Conservation (phyloP, 179 eudicot genomes). For the Beta corolliflora region DNA sequence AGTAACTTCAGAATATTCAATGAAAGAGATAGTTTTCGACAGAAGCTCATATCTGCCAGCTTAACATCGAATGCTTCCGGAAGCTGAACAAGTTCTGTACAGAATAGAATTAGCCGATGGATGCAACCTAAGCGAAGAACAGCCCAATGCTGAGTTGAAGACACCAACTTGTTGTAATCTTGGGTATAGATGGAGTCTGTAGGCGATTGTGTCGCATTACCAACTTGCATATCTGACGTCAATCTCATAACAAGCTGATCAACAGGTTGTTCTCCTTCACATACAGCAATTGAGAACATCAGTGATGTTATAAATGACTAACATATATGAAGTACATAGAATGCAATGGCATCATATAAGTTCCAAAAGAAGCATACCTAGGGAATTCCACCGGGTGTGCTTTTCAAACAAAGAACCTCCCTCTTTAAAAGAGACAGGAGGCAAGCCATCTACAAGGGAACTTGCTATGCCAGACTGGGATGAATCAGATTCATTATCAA, state of each 20-base stretch:
- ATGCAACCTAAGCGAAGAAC: conserved; percentile 70
- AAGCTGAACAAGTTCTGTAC: conserved; percentile 54
- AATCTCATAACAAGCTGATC: conserved; percentile 67
- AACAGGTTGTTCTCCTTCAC: conserved; percentile 67
- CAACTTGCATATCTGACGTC: conserved; percentile 68
- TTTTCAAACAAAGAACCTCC: conserved; percentile 42
- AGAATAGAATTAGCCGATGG: conserved; percentile 54
- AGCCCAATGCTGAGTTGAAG: conserved; percentile 81
- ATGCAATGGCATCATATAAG: not conserved
- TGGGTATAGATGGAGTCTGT: conserved; percentile 40
- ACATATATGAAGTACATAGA: not conserved
- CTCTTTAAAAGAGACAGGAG: conserved; percentile 33
- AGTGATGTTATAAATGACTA: not conserved
- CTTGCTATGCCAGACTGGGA: conserved; percentile 44
- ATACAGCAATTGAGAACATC: conserved; percentile 11
- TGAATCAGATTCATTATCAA: conserved; percentile 57
- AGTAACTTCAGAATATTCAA: conserved; percentile 73
- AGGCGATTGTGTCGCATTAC: conserved; percentile 32
- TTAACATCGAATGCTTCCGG: conserved; percentile 62
- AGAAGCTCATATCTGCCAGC: conserved; percentile 37
- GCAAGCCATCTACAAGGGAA: conserved; percentile 49
- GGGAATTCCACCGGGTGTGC: conserved; percentile 54
- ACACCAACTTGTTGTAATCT: conserved; percentile 51
- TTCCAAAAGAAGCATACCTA: conserved; percentile 52
- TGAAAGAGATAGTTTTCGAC: conserved; percentile 59